Evolutionary conservation across 73 alveolate genomes (phyloP).

Genomic region (Tetrahymena elliotti): DNA sequence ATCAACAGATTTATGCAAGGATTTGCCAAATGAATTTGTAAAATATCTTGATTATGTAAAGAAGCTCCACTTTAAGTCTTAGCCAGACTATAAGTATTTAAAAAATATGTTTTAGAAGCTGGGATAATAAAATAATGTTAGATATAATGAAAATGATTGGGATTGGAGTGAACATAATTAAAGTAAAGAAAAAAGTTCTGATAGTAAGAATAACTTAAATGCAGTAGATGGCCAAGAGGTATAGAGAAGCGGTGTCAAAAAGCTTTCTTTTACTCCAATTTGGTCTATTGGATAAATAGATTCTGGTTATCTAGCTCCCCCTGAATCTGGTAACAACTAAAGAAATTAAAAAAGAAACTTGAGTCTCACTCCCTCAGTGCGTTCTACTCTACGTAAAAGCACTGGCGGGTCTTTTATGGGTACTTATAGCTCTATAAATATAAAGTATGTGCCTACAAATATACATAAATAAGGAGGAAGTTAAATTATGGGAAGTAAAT

Average conservation of each 20-base stretch:
- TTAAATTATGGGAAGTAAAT: neutral
- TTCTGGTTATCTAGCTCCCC: neutral
- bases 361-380: neutral
- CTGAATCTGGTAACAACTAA: neutral
- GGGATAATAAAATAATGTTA: neutral
- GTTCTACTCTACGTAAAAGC: neutral
- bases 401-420: neutral
- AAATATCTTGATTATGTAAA: neutral
- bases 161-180: neutral
- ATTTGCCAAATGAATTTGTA: conserved; percentile 15
- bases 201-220: neutral
- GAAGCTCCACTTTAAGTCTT: neutral
- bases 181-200: neutral
- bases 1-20: conserved; percentile 27
- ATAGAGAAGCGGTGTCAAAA: neutral
- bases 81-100: neutral
- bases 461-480: neutral
- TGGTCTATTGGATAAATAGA: neutral
- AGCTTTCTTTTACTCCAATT: neutral
- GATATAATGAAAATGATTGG: neutral
- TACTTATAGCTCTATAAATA: neutral
- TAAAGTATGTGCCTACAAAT: neutral
- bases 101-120: neutral
- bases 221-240: neutral
- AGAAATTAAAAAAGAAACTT: neutral